Evolutionary conservation across 106 monocot species (phyloP).

Genomic region (Dendrobium chrysotoxum): DNA sequence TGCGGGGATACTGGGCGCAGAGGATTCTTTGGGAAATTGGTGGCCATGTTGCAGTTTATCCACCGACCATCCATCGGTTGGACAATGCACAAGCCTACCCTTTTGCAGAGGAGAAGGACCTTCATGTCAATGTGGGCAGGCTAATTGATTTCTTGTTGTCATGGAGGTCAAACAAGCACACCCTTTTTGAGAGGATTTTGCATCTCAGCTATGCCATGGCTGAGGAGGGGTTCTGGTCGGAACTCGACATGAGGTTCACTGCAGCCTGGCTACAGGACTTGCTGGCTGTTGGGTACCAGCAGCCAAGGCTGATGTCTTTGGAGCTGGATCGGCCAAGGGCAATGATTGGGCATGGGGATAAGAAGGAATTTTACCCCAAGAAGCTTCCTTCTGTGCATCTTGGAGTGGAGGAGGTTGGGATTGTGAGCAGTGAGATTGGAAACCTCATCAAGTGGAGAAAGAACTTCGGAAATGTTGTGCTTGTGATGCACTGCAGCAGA

Average conservation of each 20-base stretch:
- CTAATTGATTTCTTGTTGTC: slow-evolving; percentile 68
- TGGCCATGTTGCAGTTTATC: slow-evolving; percentile 75
- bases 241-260: slow-evolving; percentile 68
- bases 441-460: slow-evolving; percentile 93
- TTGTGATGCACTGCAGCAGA: slow-evolving; percentile 63
- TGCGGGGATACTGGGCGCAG: slow-evolving; percentile 91
- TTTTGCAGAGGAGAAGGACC: slow-evolving; percentile 93
- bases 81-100: slow-evolving; percentile 58
- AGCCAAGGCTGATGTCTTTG: slow-evolving; percentile 89
- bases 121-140: slow-evolving; percentile 89
- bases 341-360: slow-evolving; percentile 81
- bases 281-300: slow-evolving; percentile 70
- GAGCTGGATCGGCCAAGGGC: slow-evolving; percentile 78
- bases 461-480: slow-evolving; percentile 88
- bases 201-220: slow-evolving; percentile 86
- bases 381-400: slow-evolving; percentile 90
- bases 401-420: slow-evolving; percentile 82
- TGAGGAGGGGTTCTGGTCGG: slow-evolving; percentile 92
- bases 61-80: slow-evolving; percentile 63
- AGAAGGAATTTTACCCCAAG: slow-evolving; percentile 69
- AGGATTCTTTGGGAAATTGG: slow-evolving; percentile 94
- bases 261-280: slow-evolving; percentile 92
- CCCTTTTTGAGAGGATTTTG: slow-evolving; percentile 73
- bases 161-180: slow-evolving; percentile 77
- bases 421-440: slow-evolving; percentile 83